Evolutionary conservation across 2,329 filamentous ascomycete genomes (phyloP).

Genomic region (Trichoderma gracile): DNA sequence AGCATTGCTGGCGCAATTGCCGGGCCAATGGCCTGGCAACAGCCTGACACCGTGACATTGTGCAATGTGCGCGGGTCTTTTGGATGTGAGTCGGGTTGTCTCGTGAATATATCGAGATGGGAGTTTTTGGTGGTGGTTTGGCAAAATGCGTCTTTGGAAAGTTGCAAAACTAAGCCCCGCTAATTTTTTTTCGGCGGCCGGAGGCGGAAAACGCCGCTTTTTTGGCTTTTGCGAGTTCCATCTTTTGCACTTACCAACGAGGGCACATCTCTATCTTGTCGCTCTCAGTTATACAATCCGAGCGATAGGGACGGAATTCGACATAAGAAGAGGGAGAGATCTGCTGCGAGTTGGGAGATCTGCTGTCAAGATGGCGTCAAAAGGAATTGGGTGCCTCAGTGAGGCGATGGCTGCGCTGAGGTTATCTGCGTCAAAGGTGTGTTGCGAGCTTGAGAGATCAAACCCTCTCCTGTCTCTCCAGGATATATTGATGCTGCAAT

Average conservation of each 20-base stretch:
- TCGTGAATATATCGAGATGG: neutral
- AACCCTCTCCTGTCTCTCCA: too few species aligned
- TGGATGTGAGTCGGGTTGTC: neutral
- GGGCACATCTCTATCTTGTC: neutral
- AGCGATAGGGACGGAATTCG: too few species aligned
- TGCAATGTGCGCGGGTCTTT: neutral
- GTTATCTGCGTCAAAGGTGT: constrained; percentile 46
- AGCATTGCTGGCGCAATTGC: constrained; percentile 49
- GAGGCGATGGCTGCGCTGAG: constrained; percentile 56
- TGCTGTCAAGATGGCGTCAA: constrained; percentile 37
- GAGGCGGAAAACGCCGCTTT: constrained; percentile 27
- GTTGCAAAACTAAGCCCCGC: constrained; percentile 32
- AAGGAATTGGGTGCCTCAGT: constrained; percentile 51
- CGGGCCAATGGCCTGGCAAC: constrained; percentile 57
- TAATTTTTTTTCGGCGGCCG: constrained; percentile 32
- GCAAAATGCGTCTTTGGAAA: constrained; percentile 32
- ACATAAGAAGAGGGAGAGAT: neutral
- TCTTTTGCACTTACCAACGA: constrained; percentile 7
- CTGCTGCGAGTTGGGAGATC: constrained; percentile 25
- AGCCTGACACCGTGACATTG: constrained; percentile 62
- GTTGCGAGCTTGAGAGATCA: neutral
- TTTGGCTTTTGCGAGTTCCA: constrained; percentile 20
- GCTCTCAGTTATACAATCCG: neutral
- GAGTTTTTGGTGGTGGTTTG: constrained; percentile 23
- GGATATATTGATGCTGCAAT: too few species aligned